Evolutionary conservation across 1,284 basidiomycete species (phyloP), one percentile per base, ranked within the genome.

Genomic region (Singerocomus inundabilis): DNA sequence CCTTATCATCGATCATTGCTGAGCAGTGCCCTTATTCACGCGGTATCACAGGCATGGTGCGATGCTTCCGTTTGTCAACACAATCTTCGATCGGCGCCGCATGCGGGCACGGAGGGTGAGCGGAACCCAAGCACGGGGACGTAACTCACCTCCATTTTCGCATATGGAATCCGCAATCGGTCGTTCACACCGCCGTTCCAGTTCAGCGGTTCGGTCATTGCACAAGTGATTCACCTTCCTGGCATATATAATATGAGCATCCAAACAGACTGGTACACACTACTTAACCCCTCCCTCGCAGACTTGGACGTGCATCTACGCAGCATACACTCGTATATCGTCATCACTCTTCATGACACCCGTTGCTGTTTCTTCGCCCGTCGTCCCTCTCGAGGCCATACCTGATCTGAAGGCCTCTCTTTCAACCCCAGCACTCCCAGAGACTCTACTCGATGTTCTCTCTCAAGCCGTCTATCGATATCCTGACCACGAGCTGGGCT

Each of bases 401-500:
- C 42, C n/a, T 18, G 35, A 47, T 13, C 10, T 64, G 26, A 65
- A 60, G 34, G 35, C 48, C 31, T 39, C 64, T 6, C 13, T 56
- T 13, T 33, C 43, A 7, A 42, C 31, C 11, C 15, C 47, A 13
- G 5, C 46, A 10, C 13, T 44, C 28, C 46, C 62, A 16, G 47
- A 48, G 37, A 66, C 60, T 8, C 53, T 67, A 6, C 34, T 61
- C 11, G 55, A 66, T 16, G 43, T 69, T 11, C 34, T 70, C 15
- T 48, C 51, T 44, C 53, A 42, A 11, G 63, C 59, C 1, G 63
- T 50, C 15, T 13, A 25, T 7, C 53, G 51, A 9, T 61, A 67
- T 30, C 63, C 68, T 5, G n/a, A 37, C 6, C 68, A 56, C 28
- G 51, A 67, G 10, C 53, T 66, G 24, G 42, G 51, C 8, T 66